Conservation (phyloP, 2,329 filamentous ascomycete genomes). For the Pseudopithomyces maydicus region DNA sequence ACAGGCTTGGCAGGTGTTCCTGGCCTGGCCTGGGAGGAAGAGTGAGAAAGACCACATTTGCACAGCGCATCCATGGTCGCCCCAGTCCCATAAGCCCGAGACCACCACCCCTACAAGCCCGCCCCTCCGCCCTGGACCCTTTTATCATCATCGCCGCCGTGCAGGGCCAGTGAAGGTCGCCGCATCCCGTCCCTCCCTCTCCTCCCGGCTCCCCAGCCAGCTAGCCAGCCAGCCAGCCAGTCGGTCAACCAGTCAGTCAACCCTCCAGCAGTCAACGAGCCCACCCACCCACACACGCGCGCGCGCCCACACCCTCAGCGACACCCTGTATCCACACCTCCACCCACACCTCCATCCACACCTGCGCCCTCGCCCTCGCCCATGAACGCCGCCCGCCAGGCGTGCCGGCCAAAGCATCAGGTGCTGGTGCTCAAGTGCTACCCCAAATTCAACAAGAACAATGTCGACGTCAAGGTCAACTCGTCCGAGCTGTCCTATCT, state of each 20-base stretch:
- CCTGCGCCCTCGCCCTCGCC: slow-evolving; percentile 7
- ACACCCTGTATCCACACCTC: neutral
- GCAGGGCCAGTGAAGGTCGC: too few species aligned
- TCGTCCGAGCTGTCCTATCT: slow-evolving; percentile 96
- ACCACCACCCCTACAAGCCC: slow-evolving; percentile 5
- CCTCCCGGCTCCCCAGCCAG: too few species aligned
- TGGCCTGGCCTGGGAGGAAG: slow-evolving; percentile 10
- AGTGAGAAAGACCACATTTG: slow-evolving; percentile 21
- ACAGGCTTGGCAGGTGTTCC: slow-evolving; percentile 5
- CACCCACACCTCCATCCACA: neutral
- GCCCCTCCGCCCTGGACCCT: slow-evolving; percentile 5
- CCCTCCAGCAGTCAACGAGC: too few species aligned
- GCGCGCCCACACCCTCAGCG: slow-evolving; percentile 2
- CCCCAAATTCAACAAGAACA: slow-evolving; percentile 85
- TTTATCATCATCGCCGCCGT: neutral
- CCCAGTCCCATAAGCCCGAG: slow-evolving; percentile 20
- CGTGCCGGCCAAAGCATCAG: slow-evolving; percentile 90
- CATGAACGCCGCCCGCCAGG: slow-evolving; percentile 65
- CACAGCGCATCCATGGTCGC: slow-evolving; percentile 19
- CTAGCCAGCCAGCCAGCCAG: too few species aligned
- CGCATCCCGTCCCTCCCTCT: too few species aligned
- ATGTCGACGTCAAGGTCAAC: slow-evolving; percentile 90
- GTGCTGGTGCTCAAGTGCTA: slow-evolving; percentile 96
- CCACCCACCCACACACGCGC: neutral
- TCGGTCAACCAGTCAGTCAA: too few species aligned